A percentile compares a stretch with the other conserved stretches of the same genome.
Conservation (phyloP, 768 basidiomycete genomes). For the Collybia mongolica region DNA sequence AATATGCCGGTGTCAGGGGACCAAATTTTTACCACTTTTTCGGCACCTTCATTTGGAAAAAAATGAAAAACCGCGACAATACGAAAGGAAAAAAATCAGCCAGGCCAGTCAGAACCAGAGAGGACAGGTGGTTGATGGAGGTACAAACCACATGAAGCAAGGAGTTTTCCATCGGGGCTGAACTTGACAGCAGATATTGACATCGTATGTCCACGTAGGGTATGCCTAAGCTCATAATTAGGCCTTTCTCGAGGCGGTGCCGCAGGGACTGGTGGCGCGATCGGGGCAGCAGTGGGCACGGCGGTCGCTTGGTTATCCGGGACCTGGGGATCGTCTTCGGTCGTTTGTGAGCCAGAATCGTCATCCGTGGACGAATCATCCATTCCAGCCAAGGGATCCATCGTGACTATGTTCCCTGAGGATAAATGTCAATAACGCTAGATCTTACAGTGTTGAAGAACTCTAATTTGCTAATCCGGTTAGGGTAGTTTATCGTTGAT, state of each 20-base stretch:
- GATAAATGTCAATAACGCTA: slow-evolving; percentile 11
- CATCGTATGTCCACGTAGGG: slow-evolving; percentile 73
- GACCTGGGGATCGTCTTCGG: slow-evolving; percentile 81
- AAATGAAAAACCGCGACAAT: not conserved
- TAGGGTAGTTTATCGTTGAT: slow-evolving; percentile 14
- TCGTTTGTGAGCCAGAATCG: slow-evolving; percentile 77
- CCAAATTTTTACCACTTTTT: slow-evolving; percentile 81
- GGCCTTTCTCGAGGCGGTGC: slow-evolving; percentile 45
- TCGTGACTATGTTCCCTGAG: slow-evolving; percentile 15
- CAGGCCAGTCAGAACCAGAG: slow-evolving; percentile 14
- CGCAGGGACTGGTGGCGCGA: slow-evolving; percentile 29
- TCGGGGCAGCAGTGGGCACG: slow-evolving; percentile 32
- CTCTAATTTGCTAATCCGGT: slow-evolving; percentile 10
- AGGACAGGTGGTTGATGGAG: slow-evolving; percentile 7
- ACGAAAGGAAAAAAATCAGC: not conserved
- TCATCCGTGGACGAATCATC: slow-evolving; percentile 55
- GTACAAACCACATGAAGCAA: slow-evolving; percentile 84
- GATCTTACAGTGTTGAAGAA: not conserved
- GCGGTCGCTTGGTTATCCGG: slow-evolving; percentile 51
- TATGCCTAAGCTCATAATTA: slow-evolving; percentile 68
- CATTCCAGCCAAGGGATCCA: slow-evolving; percentile 46
- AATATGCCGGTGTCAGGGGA: slow-evolving; percentile 77
- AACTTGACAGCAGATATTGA: slow-evolving; percentile 91
- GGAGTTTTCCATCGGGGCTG: slow-evolving; percentile 79
- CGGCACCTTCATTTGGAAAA: slow-evolving; percentile 53